A percentile compares a stretch with the other conserved stretches of the same genome.
Conservation (phyloP, 495 filamentous ascomycete species). For the Amphirosellinia nigrospora region DNA sequence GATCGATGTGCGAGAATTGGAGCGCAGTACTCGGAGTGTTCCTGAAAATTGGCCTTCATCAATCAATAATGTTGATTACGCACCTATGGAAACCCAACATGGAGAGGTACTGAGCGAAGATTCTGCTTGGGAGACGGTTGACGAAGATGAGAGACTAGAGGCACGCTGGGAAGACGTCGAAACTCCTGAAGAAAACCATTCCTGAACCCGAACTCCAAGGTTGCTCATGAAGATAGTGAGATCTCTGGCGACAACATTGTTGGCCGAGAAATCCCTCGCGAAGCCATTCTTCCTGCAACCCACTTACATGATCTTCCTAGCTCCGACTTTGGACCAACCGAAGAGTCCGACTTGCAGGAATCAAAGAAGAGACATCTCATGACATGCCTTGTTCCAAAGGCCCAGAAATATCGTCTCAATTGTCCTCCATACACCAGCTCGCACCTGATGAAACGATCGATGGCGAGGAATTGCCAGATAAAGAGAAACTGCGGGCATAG, state of each 20-base stretch:
- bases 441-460: neutral
- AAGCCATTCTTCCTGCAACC: neutral
- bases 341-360: neutral
- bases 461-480: neutral
- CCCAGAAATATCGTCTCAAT: neutral
- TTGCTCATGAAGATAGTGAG: neutral
- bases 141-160: constrained; percentile 8
- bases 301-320: neutral
- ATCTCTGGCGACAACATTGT: neutral
- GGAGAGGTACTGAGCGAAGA: neutral
- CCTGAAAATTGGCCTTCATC: neutral
- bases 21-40: neutral
- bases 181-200: neutral
- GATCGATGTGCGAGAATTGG: neutral
- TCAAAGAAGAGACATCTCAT: neutral
- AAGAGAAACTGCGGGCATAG: neutral
- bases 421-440: neutral
- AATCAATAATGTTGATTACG: neutral
- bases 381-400: neutral
- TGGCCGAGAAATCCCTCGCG: neutral
- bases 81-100: neutral
- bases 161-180: neutral
- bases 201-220: neutral
- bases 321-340: neutral
- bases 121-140: constrained; percentile 17